phyloP scores from a whole-genome alignment of 208 protist species.

The Acanthamoeba triangularis region DNA sequence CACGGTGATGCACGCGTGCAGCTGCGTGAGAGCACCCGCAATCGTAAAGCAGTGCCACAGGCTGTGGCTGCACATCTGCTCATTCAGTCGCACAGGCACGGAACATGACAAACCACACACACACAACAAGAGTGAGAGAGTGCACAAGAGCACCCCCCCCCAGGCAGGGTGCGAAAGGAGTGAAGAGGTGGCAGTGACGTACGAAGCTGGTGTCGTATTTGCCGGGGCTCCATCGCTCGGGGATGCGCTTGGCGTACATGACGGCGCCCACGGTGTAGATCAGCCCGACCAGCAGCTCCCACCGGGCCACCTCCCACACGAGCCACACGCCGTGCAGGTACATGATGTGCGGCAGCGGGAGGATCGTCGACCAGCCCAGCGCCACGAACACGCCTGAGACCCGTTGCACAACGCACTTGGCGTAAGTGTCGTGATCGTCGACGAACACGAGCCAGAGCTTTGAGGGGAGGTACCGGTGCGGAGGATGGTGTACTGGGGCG shows the following conservation, averaged over 20 bases:
- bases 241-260: constrained; percentile 60
- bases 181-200: background rate
- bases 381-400: constrained; percentile 14
- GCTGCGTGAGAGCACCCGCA: background rate
- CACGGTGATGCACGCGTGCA: background rate
- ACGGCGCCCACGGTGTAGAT: constrained; percentile 41
- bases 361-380: constrained; percentile 9
- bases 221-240: constrained; percentile 37
- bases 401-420: background rate
- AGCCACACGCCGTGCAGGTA: constrained; percentile 6
- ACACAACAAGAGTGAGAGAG: background rate
- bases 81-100: no score
- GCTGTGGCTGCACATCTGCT: constrained; percentile 39
- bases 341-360: constrained; percentile 27
- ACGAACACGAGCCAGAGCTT: background rate
- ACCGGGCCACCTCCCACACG: constrained; percentile 15
- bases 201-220: constrained; percentile 20
- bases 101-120: background rate
- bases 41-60: constrained; percentile 65
- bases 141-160: no score
- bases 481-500: background rate
- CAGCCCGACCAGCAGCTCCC: constrained; percentile 45
- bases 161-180: background rate
- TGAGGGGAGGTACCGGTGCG: background rate
- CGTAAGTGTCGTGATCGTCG: background rate